These are phyloP conservation scores for Ceratocystis papillata DNA, from an alignment of 2,329 filamentous ascomycete species.

Conservation along the genomic window DNA sequence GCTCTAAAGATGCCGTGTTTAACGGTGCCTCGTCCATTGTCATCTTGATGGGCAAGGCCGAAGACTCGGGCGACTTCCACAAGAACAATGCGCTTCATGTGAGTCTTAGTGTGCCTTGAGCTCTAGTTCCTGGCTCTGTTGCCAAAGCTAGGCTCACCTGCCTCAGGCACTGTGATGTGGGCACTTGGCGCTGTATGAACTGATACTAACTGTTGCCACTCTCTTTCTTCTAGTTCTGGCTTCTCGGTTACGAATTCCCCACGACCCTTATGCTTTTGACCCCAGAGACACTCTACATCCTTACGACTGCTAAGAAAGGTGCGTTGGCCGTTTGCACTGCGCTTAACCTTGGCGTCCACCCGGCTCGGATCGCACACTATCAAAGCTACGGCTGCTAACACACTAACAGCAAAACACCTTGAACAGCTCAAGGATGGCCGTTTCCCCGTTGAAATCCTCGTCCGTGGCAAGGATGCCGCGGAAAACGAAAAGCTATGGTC, in stretches of 20 bases:
- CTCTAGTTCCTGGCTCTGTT: neutral
- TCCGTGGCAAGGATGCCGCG: slow-evolving; percentile 81
- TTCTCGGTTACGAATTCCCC: slow-evolving; percentile 96
- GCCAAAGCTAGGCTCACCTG: neutral
- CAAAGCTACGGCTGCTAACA: slow-evolving; percentile 5
- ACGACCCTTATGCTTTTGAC: slow-evolving; percentile 92
- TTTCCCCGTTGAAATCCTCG: slow-evolving; percentile 80
- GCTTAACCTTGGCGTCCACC: neutral
- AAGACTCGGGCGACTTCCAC: slow-evolving; percentile 74
- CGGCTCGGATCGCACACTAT: neutral
- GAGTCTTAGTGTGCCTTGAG: slow-evolving; percentile 31
- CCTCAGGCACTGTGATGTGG: too few species aligned
- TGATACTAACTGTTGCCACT: neutral
- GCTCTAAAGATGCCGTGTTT: slow-evolving; percentile 74
- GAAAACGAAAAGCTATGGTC: slow-evolving; percentile 86
- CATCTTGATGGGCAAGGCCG: slow-evolving; percentile 88
- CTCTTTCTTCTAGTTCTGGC: slow-evolving; percentile 65
- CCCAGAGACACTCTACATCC: slow-evolving; percentile 73
- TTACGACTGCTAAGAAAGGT: slow-evolving; percentile 98
- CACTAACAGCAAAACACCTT: slow-evolving; percentile 66
- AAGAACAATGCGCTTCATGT: slow-evolving; percentile 97
- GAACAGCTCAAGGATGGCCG: slow-evolving; percentile 87
- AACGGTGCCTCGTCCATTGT: slow-evolving; percentile 76
- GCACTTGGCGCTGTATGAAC: too few species aligned
- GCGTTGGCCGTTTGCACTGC: slow-evolving; percentile 22